phyloP scores from a whole-genome alignment of 2,329 filamentous ascomycete genomes.

The Cryphonectria parasitica region DNA sequence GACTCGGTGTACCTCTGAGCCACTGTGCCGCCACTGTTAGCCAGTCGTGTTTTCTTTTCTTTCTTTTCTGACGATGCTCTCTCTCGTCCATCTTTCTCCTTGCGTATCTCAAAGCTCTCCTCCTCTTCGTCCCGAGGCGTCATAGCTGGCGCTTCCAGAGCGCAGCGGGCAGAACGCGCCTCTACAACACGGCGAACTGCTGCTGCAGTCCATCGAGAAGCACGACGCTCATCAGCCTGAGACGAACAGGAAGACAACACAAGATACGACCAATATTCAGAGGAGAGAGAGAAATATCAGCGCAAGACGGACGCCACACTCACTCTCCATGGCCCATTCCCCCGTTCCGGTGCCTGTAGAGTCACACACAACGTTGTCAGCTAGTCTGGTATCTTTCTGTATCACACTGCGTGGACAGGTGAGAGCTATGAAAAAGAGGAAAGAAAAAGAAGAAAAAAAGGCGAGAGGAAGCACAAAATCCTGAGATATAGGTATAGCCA shows the following conservation, averaged over 20 bases:
- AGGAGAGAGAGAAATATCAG: conserved; percentile 11
- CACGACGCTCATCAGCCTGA: neutral
- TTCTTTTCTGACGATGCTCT: neutral
- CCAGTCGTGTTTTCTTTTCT: neutral
- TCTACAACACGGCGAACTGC: neutral
- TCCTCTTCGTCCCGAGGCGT: neutral
- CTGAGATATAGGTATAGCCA: too few species aligned
- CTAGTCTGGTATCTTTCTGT: neutral
- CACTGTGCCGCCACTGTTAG: conserved; percentile 40
- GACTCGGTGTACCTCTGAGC: conserved; percentile 51
- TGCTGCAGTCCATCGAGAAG: neutral
- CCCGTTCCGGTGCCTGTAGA: conserved; percentile 53
- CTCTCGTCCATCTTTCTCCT: neutral
- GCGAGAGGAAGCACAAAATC: too few species aligned
- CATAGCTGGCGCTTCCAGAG: neutral
- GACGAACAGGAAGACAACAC: conserved; percentile 6
- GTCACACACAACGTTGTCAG: conserved; percentile 29
- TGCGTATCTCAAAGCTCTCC: neutral
- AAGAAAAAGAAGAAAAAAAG: too few species aligned
- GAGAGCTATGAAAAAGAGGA: too few species aligned
- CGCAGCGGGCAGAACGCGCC: neutral
- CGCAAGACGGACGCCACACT: conserved; percentile 35
- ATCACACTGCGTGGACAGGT: neutral
- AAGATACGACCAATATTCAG: neutral
- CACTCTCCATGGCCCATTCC: conserved; percentile 55